A percentile compares a stretch with the other conserved stretches of the same genome.
Conservation (phyloP, 352 stramenopile genomes). For the Sclerospora graminicola region DNA sequence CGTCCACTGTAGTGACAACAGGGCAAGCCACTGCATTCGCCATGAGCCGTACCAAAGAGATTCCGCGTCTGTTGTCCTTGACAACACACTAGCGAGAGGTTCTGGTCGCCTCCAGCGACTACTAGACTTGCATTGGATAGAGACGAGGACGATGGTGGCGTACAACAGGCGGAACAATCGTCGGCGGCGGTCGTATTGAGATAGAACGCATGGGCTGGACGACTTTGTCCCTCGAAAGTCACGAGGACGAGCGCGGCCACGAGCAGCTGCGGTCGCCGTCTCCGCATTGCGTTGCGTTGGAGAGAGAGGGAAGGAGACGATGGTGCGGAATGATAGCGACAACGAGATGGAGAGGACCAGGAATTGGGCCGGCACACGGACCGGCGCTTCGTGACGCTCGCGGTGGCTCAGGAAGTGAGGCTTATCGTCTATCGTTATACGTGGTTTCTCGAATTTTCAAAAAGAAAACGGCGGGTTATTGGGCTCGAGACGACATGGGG, state of each 20-base stretch:
- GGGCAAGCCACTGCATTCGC: conserved; percentile 65
- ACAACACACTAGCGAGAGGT: conserved; percentile 45
- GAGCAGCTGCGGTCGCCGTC: conserved; percentile 22
- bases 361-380: background rate
- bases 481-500: too few species aligned
- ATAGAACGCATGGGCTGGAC: background rate
- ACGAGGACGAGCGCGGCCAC: conserved; percentile 1
- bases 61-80: conserved; percentile 26
- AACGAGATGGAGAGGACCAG: background rate
- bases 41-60: conserved; percentile 47
- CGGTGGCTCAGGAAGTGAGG: too few species aligned
- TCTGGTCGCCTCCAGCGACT: conserved; percentile 12
- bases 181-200: conserved; percentile 23
- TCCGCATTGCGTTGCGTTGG: conserved; percentile 20
- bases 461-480: background rate
- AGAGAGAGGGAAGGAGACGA: too few species aligned
- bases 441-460: too few species aligned
- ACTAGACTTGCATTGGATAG: conserved; percentile 2
- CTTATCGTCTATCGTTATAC: too few species aligned
- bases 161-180: conserved; percentile 56
- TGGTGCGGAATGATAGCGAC: too few species aligned
- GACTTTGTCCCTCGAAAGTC: conserved; percentile 1
- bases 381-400: conserved; percentile 1
- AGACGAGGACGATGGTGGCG: conserved; percentile 12
- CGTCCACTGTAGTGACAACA: conserved; percentile 65